Conservation (phyloP, 2,329 filamentous ascomycete species). For the Aspergillaceae sp. region DNA sequence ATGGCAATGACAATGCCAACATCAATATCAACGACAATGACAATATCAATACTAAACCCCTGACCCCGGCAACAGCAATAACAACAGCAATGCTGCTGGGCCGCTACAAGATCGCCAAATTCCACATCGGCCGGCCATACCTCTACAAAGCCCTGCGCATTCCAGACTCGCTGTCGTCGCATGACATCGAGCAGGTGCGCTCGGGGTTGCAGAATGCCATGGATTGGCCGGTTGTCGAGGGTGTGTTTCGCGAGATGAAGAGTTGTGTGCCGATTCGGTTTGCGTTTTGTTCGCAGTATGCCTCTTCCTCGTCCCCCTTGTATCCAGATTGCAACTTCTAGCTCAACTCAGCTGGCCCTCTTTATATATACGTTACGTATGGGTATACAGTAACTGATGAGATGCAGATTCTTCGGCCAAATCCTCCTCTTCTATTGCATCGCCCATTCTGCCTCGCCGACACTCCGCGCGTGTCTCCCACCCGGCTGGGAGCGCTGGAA, state of each 20-base stretch:
- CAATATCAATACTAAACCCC: slow-evolving; percentile 13
- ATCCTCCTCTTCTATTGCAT: slow-evolving; percentile 36
- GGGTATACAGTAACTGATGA: neutral
- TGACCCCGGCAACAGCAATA: slow-evolving; percentile 27
- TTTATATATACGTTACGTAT: no score
- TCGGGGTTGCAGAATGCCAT: slow-evolving; percentile 33
- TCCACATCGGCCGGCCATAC: slow-evolving; percentile 35
- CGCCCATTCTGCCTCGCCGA: slow-evolving; percentile 27
- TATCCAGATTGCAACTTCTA: neutral
- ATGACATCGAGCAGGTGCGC: slow-evolving; percentile 33
- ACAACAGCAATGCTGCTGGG: slow-evolving; percentile 32
- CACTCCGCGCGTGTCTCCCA: slow-evolving; percentile 28
- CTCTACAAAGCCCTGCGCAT: slow-evolving; percentile 37
- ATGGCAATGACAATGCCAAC: slow-evolving; percentile 1
- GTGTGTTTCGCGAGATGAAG: slow-evolving; percentile 34
- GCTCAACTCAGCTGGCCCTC: no score
- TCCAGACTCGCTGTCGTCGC: slow-evolving; percentile 27
- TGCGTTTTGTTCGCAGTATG: slow-evolving; percentile 34
- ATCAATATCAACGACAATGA: slow-evolving; percentile 12
- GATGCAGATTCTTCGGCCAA: slow-evolving; percentile 33
- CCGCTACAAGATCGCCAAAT: slow-evolving; percentile 31
- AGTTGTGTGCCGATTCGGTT: slow-evolving; percentile 36
- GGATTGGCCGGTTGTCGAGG: slow-evolving; percentile 33
- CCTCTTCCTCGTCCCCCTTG: neutral
- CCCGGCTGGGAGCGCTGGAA: slow-evolving; percentile 35